phyloP scores from a whole-genome alignment of 2,329 filamentous ascomycete genomes.

The Penicillium digitatum region DNA sequence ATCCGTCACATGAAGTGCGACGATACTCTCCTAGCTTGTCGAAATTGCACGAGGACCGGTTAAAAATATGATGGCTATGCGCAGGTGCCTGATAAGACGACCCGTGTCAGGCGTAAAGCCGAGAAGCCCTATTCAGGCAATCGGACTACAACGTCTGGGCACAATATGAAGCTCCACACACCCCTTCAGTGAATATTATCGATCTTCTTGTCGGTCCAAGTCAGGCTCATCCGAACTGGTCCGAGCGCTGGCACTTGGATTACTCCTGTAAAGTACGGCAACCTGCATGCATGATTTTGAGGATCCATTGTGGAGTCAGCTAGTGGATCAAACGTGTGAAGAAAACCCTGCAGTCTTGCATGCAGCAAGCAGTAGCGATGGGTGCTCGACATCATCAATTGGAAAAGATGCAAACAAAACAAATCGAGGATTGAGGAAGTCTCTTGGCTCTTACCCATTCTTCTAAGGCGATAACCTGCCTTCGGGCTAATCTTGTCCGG shows the following conservation, averaged over 20 bases:
- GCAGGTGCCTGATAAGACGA: not conserved
- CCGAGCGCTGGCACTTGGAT: not conserved
- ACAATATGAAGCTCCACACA: not conserved
- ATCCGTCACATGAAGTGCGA: slow-evolving; percentile 1
- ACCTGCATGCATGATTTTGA: not conserved
- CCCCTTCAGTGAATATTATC: not conserved
- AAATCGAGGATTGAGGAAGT: not conserved
- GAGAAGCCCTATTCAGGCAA: not conserved
- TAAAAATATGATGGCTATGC: not conserved
- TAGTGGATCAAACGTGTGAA: not conserved
- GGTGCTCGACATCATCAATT: not conserved
- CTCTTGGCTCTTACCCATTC: not conserved
- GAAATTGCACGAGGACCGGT: not conserved
- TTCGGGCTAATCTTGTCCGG: not conserved
- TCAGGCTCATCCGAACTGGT: not conserved
- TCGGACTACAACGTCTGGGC: not conserved
- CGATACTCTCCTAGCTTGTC: not conserved
- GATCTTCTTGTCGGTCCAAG: not conserved
- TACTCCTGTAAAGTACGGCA: not conserved
- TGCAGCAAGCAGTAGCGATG: not conserved
- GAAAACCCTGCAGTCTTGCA: not conserved
- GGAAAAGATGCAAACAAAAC: not conserved
- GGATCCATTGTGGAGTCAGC: not conserved
- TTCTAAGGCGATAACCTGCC: not conserved
- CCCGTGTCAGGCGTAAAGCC: not conserved